phyloP scores from a whole-genome alignment of 2,329 filamentous ascomycete species.

The Leptosphaerulina australis region DNA sequence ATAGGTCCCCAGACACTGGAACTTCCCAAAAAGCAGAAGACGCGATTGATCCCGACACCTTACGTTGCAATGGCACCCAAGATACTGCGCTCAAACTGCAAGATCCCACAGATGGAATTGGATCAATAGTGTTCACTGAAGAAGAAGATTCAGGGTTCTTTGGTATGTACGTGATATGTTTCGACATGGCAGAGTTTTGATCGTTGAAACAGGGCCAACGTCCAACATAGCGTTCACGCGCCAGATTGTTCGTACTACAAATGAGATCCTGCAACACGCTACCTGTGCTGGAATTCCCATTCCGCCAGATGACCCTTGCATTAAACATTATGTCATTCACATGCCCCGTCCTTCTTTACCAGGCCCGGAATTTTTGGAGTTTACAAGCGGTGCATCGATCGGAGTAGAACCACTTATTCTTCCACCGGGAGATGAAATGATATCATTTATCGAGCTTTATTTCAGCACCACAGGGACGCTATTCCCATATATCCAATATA shows the following conservation, averaged over 20 bases:
- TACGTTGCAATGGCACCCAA: no score
- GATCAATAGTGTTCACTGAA: slow-evolving; percentile 45
- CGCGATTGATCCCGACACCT: no score
- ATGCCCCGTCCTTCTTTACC: slow-evolving; percentile 28
- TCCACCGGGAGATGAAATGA: slow-evolving; percentile 39
- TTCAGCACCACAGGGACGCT: slow-evolving; percentile 49
- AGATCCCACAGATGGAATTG: slow-evolving; percentile 46
- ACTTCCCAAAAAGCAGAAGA: no score
- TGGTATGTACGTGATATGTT: slow-evolving; percentile 38
- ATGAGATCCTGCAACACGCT: slow-evolving; percentile 4
- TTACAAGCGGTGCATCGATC: slow-evolving; percentile 16
- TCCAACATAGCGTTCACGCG: slow-evolving; percentile 53
- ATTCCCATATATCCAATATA: slow-evolving; percentile 51
- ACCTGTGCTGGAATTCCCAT: slow-evolving; percentile 6
- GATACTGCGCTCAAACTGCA: no score
- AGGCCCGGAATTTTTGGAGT: slow-evolving; percentile 6
- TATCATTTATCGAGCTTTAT: slow-evolving; percentile 44
- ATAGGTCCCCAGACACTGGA: no score
- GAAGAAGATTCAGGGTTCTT: slow-evolving; percentile 49
- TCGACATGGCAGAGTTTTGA: no score
- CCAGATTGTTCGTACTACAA: slow-evolving; percentile 45
- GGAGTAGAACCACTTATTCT: slow-evolving; percentile 37
- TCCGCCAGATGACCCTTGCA: slow-evolving; percentile 13
- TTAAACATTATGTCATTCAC: slow-evolving; percentile 26
- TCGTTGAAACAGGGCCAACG: slow-evolving; percentile 51